Evolutionary conservation across 106 monocot genomes (phyloP).

Genomic region (Narthecium ossifragum): DNA sequence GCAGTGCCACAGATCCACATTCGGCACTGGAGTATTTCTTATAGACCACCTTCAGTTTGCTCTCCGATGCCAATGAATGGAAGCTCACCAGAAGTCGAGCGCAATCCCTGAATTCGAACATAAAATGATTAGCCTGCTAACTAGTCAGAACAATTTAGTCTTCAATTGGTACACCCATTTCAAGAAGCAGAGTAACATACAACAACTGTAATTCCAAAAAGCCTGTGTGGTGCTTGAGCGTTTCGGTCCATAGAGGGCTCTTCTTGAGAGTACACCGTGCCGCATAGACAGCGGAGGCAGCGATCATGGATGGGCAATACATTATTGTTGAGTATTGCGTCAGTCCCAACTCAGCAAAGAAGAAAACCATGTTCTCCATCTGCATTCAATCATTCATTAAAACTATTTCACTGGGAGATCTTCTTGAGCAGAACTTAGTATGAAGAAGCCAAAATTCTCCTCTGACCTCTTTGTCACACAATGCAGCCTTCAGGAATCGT

Average conservation of each 20-base stretch:
- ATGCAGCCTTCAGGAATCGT: conserved; percentile 51
- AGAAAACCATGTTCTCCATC: conserved; percentile 58
- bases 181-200: conserved; percentile 17
- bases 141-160: not conserved
- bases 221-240: conserved; percentile 40
- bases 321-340: conserved; percentile 45
- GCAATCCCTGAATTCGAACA: conserved; percentile 26
- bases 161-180: not conserved
- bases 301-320: conserved; percentile 47
- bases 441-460: no score
- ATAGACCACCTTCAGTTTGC: conserved; percentile 4
- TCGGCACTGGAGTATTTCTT: conserved; percentile 7
- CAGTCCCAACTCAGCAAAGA: conserved; percentile 50
- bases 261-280: conserved; percentile 47
- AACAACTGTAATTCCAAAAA: conserved; percentile 31
- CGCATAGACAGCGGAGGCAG: conserved; percentile 59
- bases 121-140: not conserved
- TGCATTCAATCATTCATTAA: no score
- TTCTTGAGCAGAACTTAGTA: no score
- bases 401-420: no score
- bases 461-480: conserved; percentile 42
- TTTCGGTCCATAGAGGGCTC: conserved; percentile 52
- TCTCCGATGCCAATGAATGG: conserved; percentile 24
- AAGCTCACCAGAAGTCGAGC: conserved; percentile 20
- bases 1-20: conserved; percentile 3